phyloP scores from a whole-genome alignment of 768 basidiomycete species.

The Galerina marginata region DNA sequence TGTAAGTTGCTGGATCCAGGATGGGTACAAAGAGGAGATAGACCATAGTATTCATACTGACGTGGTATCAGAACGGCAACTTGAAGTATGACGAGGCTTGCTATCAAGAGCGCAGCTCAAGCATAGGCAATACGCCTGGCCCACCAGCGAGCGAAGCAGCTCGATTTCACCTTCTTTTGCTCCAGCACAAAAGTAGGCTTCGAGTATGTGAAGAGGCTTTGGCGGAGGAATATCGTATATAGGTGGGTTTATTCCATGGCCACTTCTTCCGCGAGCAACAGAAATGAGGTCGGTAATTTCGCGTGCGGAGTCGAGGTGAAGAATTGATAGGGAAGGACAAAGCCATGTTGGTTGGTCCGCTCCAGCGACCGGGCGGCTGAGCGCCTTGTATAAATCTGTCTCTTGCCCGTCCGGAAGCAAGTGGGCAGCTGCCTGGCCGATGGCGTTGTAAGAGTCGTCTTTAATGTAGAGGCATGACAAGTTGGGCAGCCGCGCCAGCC shows the following conservation, averaged over 20 bases:
- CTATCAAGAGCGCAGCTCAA: no score
- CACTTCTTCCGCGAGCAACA: conserved; percentile 27
- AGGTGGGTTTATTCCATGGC: not conserved
- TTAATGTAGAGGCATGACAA: conserved; percentile 31
- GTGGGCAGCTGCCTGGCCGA: conserved; percentile 11
- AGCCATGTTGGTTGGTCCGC: conserved; percentile 24
- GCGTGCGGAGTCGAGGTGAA: conserved; percentile 25
- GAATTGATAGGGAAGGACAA: conserved; percentile 30
- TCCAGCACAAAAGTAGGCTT: conserved; percentile 28
- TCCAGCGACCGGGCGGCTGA: conserved; percentile 22
- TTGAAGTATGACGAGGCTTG: no score
- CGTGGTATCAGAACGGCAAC: no score
- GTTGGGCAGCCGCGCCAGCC: conserved; percentile 32
- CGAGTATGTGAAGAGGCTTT: conserved; percentile 25
- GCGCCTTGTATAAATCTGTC: conserved; percentile 20
- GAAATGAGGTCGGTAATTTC: conserved; percentile 22
- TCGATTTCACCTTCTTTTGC: conserved; percentile 24
- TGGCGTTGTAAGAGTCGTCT: conserved; percentile 12
- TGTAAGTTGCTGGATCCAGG: no score
- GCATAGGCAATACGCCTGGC: conserved; percentile 18
- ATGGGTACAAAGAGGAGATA: no score
- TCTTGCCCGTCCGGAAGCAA: not conserved
- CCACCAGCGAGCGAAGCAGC: conserved; percentile 17
- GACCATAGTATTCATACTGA: no score
- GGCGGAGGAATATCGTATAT: conserved; percentile 3